A percentile compares a stretch with the other conserved stretches of the same genome.
Conservation (phyloP, 192 early-diverging fungal species). For the Thoreauomyces humboldtii region DNA sequence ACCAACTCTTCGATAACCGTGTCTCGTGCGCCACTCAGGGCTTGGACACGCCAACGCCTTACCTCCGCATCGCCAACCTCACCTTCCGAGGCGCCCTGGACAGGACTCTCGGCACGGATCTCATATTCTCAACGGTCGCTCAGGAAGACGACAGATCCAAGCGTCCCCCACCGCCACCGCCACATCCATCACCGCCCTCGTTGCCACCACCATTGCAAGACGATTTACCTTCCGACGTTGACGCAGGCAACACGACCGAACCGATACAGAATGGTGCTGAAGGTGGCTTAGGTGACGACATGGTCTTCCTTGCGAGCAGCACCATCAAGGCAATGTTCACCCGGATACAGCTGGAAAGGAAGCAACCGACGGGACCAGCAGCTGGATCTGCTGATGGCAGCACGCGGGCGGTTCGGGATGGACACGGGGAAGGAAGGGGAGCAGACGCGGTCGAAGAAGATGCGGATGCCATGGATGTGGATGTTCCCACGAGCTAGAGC, state of each 20-base stretch:
- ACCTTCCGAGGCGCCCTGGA: conserved; percentile 20
- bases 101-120: conserved; percentile 25
- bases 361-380: too few species aligned
- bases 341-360: neutral
- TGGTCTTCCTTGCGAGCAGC: conserved; percentile 12
- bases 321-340: conserved; percentile 18
- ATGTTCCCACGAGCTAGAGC: too few species aligned
- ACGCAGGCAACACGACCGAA: conserved; percentile 11
- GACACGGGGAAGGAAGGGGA: too few species aligned
- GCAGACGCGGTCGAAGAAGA: too few species aligned
- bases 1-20: too few species aligned
- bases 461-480: too few species aligned
- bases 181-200: neutral
- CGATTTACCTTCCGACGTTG: neutral
- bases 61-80: conserved; percentile 24
- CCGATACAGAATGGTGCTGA: conserved; percentile 21
- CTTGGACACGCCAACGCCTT: conserved; percentile 21
- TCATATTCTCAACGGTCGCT: conserved; percentile 16
- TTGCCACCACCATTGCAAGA: neutral
- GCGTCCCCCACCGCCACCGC: too few species aligned
- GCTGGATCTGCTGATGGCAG: too few species aligned
- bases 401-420: too few species aligned
- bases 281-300: conserved; percentile 15
- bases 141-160: conserved; percentile 18
- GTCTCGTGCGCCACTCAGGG: too few species aligned